Conservation (phyloP, 2,329 filamentous ascomycete genomes). For the Ascochyta pisi region DNA sequence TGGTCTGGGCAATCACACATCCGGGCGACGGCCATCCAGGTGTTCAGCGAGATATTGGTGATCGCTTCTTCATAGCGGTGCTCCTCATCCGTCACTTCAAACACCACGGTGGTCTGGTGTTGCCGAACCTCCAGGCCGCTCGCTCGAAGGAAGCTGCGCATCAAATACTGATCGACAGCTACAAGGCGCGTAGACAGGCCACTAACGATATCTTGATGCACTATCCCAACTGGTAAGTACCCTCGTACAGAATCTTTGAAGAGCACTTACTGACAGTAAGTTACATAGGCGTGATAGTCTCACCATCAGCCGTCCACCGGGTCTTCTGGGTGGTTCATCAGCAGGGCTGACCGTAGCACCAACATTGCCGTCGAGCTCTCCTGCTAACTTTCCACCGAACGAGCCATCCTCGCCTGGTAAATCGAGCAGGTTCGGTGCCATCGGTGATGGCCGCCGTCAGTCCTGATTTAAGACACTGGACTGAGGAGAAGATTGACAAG, state of each 20-base stretch:
- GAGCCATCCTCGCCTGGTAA: no score
- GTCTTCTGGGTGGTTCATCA: not conserved
- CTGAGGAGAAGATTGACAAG: no score
- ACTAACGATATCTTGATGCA: not conserved
- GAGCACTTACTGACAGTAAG: not conserved
- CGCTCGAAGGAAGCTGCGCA: slow-evolving; percentile 1
- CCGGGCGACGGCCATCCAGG: slow-evolving; percentile 4
- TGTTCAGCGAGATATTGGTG: not conserved
- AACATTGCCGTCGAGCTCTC: no score
- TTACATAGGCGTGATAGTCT: not conserved
- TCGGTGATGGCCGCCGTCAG: no score
- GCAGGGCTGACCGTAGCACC: no score
- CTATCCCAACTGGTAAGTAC: slow-evolving; percentile 7
- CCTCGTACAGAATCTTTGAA: no score
- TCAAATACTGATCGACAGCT: not conserved
- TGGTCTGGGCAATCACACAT: slow-evolving; percentile 14
- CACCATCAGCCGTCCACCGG: not conserved
- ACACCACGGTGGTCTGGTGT: slow-evolving; percentile 16
- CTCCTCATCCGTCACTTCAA: slow-evolving; percentile 21
- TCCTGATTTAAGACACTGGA: no score
- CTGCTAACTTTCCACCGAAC: no score
- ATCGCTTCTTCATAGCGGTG: slow-evolving; percentile 9
- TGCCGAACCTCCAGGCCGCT: slow-evolving; percentile 11
- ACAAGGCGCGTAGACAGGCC: not conserved
- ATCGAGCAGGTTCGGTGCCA: no score